These are phyloP conservation scores for Aspergillus steynii DNA, from an alignment of 495 filamentous ascomycete species.

Conservation along the genomic window DNA sequence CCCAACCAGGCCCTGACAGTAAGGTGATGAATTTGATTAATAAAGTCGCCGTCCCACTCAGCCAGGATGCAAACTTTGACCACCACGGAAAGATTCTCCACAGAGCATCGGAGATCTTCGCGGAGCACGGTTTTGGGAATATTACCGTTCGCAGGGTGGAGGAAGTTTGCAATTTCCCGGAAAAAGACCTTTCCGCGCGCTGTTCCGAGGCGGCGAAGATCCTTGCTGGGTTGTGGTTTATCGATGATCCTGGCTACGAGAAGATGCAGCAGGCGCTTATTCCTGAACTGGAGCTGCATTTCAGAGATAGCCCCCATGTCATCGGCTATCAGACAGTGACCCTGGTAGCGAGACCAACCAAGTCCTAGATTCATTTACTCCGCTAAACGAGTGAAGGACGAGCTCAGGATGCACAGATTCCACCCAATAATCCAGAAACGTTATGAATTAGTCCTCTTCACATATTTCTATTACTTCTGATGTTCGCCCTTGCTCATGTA, in stretches of 20 bases:
- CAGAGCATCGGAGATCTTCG: slow-evolving; percentile 1
- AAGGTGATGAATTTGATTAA: slow-evolving; percentile 6
- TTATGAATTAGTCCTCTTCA: too few relatives aligned
- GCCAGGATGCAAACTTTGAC: background rate
- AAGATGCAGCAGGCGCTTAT: slow-evolving; percentile 9
- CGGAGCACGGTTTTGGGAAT: slow-evolving; percentile 9
- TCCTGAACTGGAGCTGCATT: slow-evolving; percentile 7
- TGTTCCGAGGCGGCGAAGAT: slow-evolving; percentile 8
- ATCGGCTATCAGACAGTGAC: slow-evolving; percentile 2
- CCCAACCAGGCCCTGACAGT: slow-evolving; percentile 12
- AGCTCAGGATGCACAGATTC: too few relatives aligned
- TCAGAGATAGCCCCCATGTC: slow-evolving; percentile 7
- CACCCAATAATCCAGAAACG: too few relatives aligned
- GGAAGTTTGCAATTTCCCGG: slow-evolving; percentile 2
- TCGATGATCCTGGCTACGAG: slow-evolving; percentile 8
- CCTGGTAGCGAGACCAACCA: slow-evolving; percentile 6
- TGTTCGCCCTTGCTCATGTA: too few relatives aligned
- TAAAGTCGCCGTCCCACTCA: background rate
- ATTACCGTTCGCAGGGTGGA: background rate
- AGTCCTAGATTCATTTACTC: too few relatives aligned
- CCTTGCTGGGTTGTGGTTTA: slow-evolving; percentile 7
- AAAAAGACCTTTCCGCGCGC: slow-evolving; percentile 5
- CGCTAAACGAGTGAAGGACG: too few relatives aligned
- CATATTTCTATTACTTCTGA: too few relatives aligned
- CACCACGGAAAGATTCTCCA: slow-evolving; percentile 13